These are phyloP conservation scores for Pyronema omphalodes DNA, from an alignment of 495 filamentous ascomycete species.

Conservation along the genomic window DNA sequence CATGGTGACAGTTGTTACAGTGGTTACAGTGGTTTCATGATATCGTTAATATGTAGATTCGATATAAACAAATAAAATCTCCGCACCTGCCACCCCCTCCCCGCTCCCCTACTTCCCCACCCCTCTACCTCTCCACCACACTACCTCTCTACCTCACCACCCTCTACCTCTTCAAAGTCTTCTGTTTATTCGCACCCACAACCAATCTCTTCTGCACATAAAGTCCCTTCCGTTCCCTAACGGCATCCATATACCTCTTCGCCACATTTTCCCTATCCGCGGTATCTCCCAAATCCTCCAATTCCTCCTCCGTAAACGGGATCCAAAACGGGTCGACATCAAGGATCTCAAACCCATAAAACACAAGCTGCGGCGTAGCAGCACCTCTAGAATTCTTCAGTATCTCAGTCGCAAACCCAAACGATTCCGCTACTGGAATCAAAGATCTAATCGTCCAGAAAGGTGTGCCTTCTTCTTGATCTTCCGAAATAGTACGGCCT, in stretches of 20 bases:
- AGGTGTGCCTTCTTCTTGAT: slow-evolving; percentile 84
- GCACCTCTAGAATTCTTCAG: slow-evolving; percentile 80
- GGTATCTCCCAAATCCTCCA: slow-evolving; percentile 87
- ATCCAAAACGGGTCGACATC: slow-evolving; percentile 96
- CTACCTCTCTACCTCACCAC: background rate
- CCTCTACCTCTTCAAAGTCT: slow-evolving; percentile 76
- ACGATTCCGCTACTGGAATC: slow-evolving; percentile 81
- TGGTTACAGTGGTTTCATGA: too few species aligned
- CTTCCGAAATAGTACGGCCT: slow-evolving; percentile 72
- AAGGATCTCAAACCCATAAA: slow-evolving; percentile 75
- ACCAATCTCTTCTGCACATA: slow-evolving; percentile 61
- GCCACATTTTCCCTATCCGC: slow-evolving; percentile 90
- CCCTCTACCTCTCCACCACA: too few species aligned
- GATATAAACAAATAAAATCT: too few species aligned
- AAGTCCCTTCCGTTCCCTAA: slow-evolving; percentile 69
- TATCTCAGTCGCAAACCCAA: slow-evolving; percentile 92
- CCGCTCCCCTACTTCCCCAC: too few species aligned
- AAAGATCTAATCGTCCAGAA: slow-evolving; percentile 84
- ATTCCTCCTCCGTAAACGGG: slow-evolving; percentile 84
- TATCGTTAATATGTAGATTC: too few species aligned
- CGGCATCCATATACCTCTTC: slow-evolving; percentile 84
- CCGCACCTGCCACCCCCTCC: too few species aligned
- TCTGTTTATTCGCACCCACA: slow-evolving; percentile 91
- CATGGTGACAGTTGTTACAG: too few species aligned
- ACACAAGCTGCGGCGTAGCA: slow-evolving; percentile 81